phyloP scores from a whole-genome alignment of 495 filamentous ascomycete genomes.

The Aspergillus coremiiformis region DNA sequence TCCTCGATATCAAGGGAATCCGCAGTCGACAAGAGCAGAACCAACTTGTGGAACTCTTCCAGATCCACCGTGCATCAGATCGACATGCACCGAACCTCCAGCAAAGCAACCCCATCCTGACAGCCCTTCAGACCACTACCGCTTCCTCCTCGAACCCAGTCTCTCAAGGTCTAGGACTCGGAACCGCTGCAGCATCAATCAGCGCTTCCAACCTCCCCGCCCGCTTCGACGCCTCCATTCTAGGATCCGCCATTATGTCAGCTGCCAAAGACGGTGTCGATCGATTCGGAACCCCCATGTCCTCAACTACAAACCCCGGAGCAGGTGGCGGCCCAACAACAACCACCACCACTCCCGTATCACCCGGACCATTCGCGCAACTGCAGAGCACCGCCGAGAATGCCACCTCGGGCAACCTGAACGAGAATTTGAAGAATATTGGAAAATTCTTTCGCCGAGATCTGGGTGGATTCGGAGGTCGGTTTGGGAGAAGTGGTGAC shows the following conservation, averaged over 20 bases:
- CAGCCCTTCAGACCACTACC: conserved; percentile 31
- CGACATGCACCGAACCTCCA: conserved; percentile 42
- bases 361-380: conserved; percentile 1
- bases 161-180: conserved; percentile 34
- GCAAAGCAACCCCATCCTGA: conserved; percentile 38
- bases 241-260: conserved; percentile 64
- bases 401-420: conserved; percentile 52
- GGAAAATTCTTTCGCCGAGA: conserved; percentile 94
- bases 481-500: conserved; percentile 50
- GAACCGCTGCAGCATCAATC: conserved; percentile 35
- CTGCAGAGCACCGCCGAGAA: conserved; percentile 16
- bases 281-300: conserved; percentile 58
- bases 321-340: conserved; percentile 1
- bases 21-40: conserved; percentile 69
- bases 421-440: conserved; percentile 89
- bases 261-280: conserved; percentile 89
- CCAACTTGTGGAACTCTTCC: conserved; percentile 80
- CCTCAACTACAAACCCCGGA: conserved; percentile 7
- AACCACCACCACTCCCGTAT: conserved; percentile 4
- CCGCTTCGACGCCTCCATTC: conserved; percentile 68
- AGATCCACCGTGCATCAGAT: conserved; percentile 62
- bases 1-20: conserved; percentile 89
- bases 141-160: conserved; percentile 34
- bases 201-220: conserved; percentile 36
- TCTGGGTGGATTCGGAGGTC: conserved; percentile 70